A percentile compares a stretch with the other conserved stretches of the same genome.
Conservation (phyloP, 768 basidiomycete species). For the Gloeopeniophorella convolvens region DNA sequence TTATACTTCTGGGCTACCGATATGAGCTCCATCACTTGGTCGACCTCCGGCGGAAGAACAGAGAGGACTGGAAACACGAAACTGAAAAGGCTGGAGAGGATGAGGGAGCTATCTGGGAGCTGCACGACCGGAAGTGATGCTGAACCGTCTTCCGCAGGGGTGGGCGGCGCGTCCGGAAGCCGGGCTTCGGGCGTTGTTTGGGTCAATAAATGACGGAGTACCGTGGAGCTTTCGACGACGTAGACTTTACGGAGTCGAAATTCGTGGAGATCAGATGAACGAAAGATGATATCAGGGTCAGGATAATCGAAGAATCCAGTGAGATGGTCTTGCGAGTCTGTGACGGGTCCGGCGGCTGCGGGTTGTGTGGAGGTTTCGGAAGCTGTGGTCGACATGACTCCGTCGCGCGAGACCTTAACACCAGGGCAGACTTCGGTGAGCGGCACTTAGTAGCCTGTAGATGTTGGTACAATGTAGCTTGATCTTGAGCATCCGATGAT, state of each 20-base stretch:
- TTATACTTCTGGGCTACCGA: conserved; percentile 6
- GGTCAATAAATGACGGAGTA: conserved; percentile 27
- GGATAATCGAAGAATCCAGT: neutral
- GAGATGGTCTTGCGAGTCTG: neutral
- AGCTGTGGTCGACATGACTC: too few species aligned
- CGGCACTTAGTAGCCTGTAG: too few species aligned
- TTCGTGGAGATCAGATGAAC: neutral
- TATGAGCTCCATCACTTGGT: conserved; percentile 1
- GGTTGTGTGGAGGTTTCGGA: too few species aligned
- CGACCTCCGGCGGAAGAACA: neutral
- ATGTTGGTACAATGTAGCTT: too few species aligned
- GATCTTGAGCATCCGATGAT: too few species aligned
- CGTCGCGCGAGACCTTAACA: too few species aligned
- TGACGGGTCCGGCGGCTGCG: too few species aligned
- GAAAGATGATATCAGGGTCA: conserved; percentile 4
- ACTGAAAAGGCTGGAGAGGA: conserved; percentile 12
- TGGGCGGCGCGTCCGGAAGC: neutral
- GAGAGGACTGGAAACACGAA: neutral
- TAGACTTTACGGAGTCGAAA: conserved; percentile 7
- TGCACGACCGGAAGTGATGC: neutral
- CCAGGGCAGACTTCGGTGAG: too few species aligned
- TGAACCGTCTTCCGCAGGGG: neutral
- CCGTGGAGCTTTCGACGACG: conserved; percentile 5
- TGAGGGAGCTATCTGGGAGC: conserved; percentile 2
- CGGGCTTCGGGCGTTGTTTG: too few species aligned